phyloP scores from a whole-genome alignment of 2,329 filamentous ascomycete species.

The Cladophialophora carrionii region DNA sequence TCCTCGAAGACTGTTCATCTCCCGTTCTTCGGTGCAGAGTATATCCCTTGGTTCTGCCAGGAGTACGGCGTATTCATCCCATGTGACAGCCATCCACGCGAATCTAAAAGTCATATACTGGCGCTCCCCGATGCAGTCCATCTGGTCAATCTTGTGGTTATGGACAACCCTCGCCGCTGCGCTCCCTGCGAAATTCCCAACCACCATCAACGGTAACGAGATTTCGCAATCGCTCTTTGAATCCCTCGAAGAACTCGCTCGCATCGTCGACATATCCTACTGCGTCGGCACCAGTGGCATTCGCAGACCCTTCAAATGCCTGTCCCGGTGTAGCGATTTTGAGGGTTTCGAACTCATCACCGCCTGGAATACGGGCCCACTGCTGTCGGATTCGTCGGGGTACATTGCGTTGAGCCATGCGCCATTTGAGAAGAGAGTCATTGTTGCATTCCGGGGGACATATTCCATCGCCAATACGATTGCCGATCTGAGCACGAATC shows the following conservation, averaged over 20 bases:
- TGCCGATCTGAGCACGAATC: constrained; percentile 83
- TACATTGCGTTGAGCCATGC: constrained; percentile 86
- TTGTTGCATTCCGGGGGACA: constrained; percentile 90
- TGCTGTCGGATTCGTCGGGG: constrained; percentile 88
- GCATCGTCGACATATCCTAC: constrained; percentile 91
- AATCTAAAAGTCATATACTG: constrained; percentile 2
- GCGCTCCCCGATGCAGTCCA: constrained; percentile 18
- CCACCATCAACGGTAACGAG: constrained; percentile 17
- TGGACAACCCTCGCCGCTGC: constrained; percentile 21
- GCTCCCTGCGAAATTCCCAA: constrained; percentile 19
- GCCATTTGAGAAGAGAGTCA: constrained; percentile 63
- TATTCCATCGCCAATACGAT: constrained; percentile 93
- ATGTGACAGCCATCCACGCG: too few species aligned
- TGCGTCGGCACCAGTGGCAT: constrained; percentile 87
- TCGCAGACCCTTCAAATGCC: constrained; percentile 78
- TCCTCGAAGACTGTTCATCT: not conserved
- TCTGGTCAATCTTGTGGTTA: constrained; percentile 15
- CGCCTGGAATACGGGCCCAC: constrained; percentile 86
- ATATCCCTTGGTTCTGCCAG: not conserved
- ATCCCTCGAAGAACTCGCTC: constrained; percentile 83
- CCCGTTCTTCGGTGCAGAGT: not conserved
- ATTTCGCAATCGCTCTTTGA: constrained; percentile 70
- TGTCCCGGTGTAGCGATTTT: constrained; percentile 83
- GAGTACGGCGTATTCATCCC: not conserved
- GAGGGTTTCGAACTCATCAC: constrained; percentile 74